Evolutionary conservation across 495 filamentous ascomycete genomes (phyloP).

Genomic region (Cairneyella variabilis): DNA sequence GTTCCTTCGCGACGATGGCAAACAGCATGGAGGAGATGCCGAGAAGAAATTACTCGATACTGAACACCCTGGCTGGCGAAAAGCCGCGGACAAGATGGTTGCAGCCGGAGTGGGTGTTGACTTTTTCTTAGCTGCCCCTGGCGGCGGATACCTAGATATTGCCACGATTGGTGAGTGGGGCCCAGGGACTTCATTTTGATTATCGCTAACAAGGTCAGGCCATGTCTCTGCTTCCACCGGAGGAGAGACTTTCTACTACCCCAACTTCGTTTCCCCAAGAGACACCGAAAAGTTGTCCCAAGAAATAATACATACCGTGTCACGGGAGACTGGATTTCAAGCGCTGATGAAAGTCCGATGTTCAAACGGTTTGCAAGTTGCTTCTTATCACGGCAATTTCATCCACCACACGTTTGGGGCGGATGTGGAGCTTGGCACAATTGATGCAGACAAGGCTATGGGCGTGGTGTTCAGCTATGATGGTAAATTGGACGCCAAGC

Average conservation of each 20-base stretch:
- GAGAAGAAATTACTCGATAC: conserved; percentile 92
- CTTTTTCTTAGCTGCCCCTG: conserved; percentile 88
- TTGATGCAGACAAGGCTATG: conserved; percentile 92
- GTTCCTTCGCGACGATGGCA: conserved; percentile 80
- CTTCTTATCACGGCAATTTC: conserved; percentile 93
- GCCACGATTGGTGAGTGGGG: conserved; percentile 78
- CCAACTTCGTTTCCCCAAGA: conserved; percentile 85
- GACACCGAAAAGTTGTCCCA: conserved; percentile 79
- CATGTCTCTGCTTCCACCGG: conserved; percentile 75
- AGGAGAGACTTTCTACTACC: conserved; percentile 92
- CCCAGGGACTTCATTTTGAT: neutral
- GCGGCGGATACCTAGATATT: conserved; percentile 87
- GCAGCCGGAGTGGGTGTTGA: conserved; percentile 84
- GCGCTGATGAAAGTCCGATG: conserved; percentile 98
- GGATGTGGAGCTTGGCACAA: conserved; percentile 88
- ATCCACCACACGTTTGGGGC: conserved; percentile 91
- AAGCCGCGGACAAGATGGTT: conserved; percentile 81
- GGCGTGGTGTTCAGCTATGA: conserved; percentile 94
- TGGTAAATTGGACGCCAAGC: conserved; percentile 91
- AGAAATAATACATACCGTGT: conserved; percentile 86
- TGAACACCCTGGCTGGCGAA: conserved; percentile 80
- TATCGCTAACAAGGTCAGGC: conserved; percentile 34
- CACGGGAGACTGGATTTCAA: conserved; percentile 90
- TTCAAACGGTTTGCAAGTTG: conserved; percentile 92
- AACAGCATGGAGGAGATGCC: conserved; percentile 79